These are phyloP conservation scores for Circinella umbellata DNA, from an alignment of 371 early-diverging fungal species.

Conservation along the genomic window DNA sequence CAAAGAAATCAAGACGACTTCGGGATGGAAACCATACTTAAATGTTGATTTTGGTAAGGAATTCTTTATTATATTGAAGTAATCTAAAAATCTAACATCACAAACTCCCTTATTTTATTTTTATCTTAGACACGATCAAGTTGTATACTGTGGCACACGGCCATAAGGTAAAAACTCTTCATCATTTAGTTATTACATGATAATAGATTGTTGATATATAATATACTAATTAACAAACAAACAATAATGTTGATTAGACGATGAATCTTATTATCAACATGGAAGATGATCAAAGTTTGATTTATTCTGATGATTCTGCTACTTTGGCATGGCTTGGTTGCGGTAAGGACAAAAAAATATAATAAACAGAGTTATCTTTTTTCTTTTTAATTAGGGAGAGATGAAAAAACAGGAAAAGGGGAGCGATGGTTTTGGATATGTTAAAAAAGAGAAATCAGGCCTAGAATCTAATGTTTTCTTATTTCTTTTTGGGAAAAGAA, in stretches of 20 bases:
- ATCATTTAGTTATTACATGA: neutral
- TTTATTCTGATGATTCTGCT: conserved; percentile 63
- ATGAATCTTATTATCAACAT: conserved; percentile 88
- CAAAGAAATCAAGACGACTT: conserved; percentile 63
- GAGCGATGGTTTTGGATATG: neutral
- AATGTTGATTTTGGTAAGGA: conserved; percentile 66
- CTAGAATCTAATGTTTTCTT: conserved; percentile 2
- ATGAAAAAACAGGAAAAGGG: neutral
- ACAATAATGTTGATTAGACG: conserved; percentile 37
- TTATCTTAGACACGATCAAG: conserved; percentile 77
- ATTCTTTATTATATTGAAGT: neutral
- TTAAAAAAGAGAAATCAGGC: neutral
- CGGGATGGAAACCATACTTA: conserved; percentile 78
- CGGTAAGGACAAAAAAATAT: conserved; percentile 51
- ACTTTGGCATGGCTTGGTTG: conserved; percentile 66
- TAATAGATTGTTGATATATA: neutral
- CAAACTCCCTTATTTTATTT: neutral
- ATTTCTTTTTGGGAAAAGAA: conserved; percentile 39
- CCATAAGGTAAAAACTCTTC: conserved; percentile 63
- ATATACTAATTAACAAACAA: neutral
- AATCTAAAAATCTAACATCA: neutral
- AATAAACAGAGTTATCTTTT: no score
- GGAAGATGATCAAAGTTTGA: conserved; percentile 74
- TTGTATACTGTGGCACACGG: conserved; percentile 88
- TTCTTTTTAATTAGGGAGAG: neutral